A percentile compares a stretch with the other conserved stretches of the same genome.
These are phyloP conservation scores for Lipomyces kockii DNA, from an alignment of 805 yeast species.

Conservation along the genomic window DNA sequence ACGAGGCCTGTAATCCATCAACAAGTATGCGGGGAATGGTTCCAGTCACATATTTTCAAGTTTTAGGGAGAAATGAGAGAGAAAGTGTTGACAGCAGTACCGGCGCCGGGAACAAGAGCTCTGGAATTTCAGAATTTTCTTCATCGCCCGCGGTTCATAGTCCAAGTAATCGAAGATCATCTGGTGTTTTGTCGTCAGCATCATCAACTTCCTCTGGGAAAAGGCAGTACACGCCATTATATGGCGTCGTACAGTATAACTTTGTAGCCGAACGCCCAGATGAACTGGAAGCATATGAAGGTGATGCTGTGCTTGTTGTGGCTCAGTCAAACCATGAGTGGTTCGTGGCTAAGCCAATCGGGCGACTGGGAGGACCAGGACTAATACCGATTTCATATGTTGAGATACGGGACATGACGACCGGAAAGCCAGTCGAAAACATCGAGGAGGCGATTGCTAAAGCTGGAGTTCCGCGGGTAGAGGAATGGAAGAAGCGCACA, in stretches of 20 bases:
- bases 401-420: constrained; percentile 76
- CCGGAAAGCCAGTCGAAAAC: constrained; percentile 63
- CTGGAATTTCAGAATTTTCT: constrained; percentile 28
- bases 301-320: constrained; percentile 88
- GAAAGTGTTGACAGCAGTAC: constrained; percentile 27
- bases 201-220: constrained; percentile 28
- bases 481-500: constrained; percentile 90
- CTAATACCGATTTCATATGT: constrained; percentile 91
- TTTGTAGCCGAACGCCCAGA: constrained; percentile 82
- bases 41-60: constrained; percentile 82
- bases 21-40: constrained; percentile 81
- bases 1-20: constrained; percentile 85
- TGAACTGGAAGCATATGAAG: constrained; percentile 81
- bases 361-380: constrained; percentile 92
- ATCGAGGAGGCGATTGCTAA: constrained; percentile 61
- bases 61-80: constrained; percentile 49
- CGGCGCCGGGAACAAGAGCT: constrained; percentile 14
- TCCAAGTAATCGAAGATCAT: constrained; percentile 17
- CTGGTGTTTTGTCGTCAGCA: constrained; percentile 25
- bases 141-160: constrained; percentile 9
- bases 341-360: constrained; percentile 97
- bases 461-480: constrained; percentile 86
- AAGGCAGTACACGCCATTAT: constrained; percentile 53
- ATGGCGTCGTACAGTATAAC: constrained; percentile 85
- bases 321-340: constrained; percentile 97